Conservation (phyloP, 2,329 filamentous ascomycete species). For the Beauveria sp. region DNA sequence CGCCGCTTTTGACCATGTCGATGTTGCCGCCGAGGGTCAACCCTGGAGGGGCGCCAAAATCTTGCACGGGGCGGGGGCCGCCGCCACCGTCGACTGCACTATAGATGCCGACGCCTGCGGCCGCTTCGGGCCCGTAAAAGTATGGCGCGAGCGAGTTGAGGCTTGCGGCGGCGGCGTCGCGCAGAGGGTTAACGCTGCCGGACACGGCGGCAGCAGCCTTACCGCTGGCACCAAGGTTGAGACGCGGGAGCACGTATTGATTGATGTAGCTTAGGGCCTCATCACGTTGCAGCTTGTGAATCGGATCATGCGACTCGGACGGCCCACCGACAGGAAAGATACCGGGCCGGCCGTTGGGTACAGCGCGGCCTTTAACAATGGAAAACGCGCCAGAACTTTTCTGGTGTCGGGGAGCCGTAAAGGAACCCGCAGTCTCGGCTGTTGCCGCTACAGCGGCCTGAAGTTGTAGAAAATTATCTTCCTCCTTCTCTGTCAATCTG, state of each 20-base stretch:
- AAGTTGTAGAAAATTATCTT: conserved; percentile 61
- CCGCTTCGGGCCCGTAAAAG: conserved; percentile 43
- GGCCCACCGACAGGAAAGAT: conserved; percentile 48
- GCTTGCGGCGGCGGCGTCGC: conserved; percentile 41
- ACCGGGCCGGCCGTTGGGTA: conserved; percentile 54
- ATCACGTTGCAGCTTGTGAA: conserved; percentile 58
- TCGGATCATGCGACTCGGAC: conserved; percentile 46
- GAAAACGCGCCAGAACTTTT: conserved; percentile 49
- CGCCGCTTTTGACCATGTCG: conserved; percentile 23
- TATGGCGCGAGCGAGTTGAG: conserved; percentile 49
- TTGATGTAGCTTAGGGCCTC: conserved; percentile 63
- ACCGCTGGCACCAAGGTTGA: conserved; percentile 45
- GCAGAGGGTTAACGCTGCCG: conserved; percentile 24
- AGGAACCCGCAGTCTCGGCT: conserved; percentile 46
- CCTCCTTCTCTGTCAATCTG: conserved; percentile 60
- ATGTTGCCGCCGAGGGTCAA: conserved; percentile 17
- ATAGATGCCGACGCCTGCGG: conserved; percentile 37
- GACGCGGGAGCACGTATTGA: conserved; percentile 56
- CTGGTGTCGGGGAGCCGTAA: conserved; percentile 48
- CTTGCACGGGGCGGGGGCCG: conserved; percentile 22
- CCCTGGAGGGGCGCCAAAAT: conserved; percentile 23
- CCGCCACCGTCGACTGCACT: conserved; percentile 29
- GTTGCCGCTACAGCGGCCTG: conserved; percentile 50
- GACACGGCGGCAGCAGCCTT: conserved; percentile 29
- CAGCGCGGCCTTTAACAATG: conserved; percentile 56